Evolutionary conservation across 75 land plant genomes (phyloP).

Genomic region (Isoetes taiwanensis): DNA sequence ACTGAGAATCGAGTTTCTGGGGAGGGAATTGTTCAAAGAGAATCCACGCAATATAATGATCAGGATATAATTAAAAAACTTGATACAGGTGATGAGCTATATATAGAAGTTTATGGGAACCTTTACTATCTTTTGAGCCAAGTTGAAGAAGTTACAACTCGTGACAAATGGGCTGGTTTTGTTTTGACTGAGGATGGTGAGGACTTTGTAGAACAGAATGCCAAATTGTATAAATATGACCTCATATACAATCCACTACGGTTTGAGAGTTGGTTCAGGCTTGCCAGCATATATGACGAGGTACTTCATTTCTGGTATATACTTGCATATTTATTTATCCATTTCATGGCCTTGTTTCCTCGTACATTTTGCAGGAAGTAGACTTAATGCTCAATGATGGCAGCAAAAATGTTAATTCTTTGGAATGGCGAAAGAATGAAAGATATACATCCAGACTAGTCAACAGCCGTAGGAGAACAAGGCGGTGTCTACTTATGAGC

Average conservation of each 20-base stretch:
- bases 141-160: constrained; percentile 78
- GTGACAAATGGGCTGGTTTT: constrained; percentile 92
- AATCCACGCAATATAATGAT: not conserved
- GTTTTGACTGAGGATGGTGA: constrained; percentile 94
- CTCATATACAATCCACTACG: constrained; percentile 71
- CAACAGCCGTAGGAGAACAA: constrained; percentile 66
- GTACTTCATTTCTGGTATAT: constrained; percentile 19
- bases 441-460: constrained; percentile 64
- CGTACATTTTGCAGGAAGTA: constrained; percentile 93
- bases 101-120: constrained; percentile 65
- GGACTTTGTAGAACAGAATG: constrained; percentile 87
- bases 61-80: constrained; percentile 1
- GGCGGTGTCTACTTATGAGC: constrained; percentile 82
- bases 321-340: not conserved
- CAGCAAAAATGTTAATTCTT: constrained; percentile 72
- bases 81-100: constrained; percentile 41
- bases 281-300: constrained; percentile 95
- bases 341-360: too few relatives aligned
- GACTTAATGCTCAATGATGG: constrained; percentile 97
- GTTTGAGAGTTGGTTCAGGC: constrained; percentile 93
- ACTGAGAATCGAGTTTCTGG: too few relatives aligned
- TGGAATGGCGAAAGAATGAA: constrained; percentile 69
- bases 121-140: constrained; percentile 70
- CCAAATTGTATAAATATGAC: constrained; percentile 86
- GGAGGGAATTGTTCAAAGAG: too few relatives aligned